Percentiles rank a stretch among this genome's conserved stretches.
Evolutionary conservation across 1,284 basidiomycete genomes (phyloP).

Genomic region (Malassezia slooffiae): DNA sequence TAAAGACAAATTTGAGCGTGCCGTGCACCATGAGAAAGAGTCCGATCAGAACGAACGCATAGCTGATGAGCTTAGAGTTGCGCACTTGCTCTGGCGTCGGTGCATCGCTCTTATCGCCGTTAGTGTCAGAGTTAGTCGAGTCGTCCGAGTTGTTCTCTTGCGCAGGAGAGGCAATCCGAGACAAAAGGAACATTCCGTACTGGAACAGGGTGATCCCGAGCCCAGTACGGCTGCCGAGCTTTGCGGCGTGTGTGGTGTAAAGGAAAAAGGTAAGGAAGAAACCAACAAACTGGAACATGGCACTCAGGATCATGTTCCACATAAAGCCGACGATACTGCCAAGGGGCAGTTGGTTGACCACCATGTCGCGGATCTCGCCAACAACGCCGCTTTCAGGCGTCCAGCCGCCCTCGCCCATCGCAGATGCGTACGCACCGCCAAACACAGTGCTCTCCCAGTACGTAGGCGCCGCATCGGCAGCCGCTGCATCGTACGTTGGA

Average conservation of each 20-base stretch:
- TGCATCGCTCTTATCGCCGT: too few relatives aligned
- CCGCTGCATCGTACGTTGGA: conserved; percentile 75
- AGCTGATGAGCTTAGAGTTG: background rate
- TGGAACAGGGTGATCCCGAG: conserved; percentile 81
- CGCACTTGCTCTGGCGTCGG: background rate
- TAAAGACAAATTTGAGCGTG: background rate
- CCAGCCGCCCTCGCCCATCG: conserved; percentile 39
- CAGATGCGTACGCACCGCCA: conserved; percentile 50
- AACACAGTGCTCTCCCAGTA: conserved; percentile 97
- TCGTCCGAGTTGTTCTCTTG: background rate
- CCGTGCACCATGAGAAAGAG: background rate
- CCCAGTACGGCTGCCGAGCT: conserved; percentile 84
- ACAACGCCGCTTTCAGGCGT: conserved; percentile 41
- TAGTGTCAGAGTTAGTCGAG: too few relatives aligned
- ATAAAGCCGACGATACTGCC: conserved; percentile 62
- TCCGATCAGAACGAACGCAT: background rate
- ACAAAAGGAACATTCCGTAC: conserved; percentile 46
- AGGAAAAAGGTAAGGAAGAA: conserved; percentile 46
- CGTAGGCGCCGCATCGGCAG: conserved; percentile 79
- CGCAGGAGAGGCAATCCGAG: too few relatives aligned
- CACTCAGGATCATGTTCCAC: conserved; percentile 71
- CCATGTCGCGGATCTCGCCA: conserved; percentile 50
- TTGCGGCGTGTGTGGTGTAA: conserved; percentile 72
- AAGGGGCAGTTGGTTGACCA: conserved; percentile 53
- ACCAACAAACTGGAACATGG: conserved; percentile 85